These are phyloP conservation scores for Endotrypanum monterogeii DNA, from an alignment of 208 protist species.

Conservation along the genomic window DNA sequence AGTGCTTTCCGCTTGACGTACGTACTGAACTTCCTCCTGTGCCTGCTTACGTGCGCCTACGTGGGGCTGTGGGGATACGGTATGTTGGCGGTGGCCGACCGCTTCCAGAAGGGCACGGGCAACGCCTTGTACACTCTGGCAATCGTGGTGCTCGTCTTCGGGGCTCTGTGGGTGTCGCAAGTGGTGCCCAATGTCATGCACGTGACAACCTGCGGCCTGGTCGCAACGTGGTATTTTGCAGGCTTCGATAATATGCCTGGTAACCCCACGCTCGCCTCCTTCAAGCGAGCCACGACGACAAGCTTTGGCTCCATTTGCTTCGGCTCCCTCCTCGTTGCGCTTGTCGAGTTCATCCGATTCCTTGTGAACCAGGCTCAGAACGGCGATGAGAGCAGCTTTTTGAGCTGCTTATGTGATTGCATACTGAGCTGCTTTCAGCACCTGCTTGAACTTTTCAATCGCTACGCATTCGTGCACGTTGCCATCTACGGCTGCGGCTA, in stretches of 20 bases:
- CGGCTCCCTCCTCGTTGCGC: constrained; percentile 88
- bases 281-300: constrained; percentile 78
- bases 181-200: constrained; percentile 86
- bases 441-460: constrained; percentile 90
- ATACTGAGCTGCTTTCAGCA: constrained; percentile 73
- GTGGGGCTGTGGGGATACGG: constrained; percentile 57
- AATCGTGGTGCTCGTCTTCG: constrained; percentile 55
- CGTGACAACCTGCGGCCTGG: constrained; percentile 76
- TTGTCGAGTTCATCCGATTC: constrained; percentile 79
- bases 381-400: constrained; percentile 41
- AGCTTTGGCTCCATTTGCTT: constrained; percentile 93
- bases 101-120: constrained; percentile 26
- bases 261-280: constrained; percentile 70
- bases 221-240: constrained; percentile 92
- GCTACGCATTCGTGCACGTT: constrained; percentile 92
- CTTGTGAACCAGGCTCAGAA: constrained; percentile 38
- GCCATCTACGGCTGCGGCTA: constrained; percentile 93
- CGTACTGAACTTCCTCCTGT: constrained; percentile 43
- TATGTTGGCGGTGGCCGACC: constrained; percentile 41
- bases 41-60: constrained; percentile 45
- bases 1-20: constrained; percentile 62
- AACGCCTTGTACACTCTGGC: constrained; percentile 43
- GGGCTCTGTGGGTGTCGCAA: constrained; percentile 66
- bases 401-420: constrained; percentile 45
- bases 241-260: constrained; percentile 62